These are phyloP conservation scores for Phialophora expanda DNA, from an alignment of 2,329 filamentous ascomycete genomes.

Conservation along the genomic window DNA sequence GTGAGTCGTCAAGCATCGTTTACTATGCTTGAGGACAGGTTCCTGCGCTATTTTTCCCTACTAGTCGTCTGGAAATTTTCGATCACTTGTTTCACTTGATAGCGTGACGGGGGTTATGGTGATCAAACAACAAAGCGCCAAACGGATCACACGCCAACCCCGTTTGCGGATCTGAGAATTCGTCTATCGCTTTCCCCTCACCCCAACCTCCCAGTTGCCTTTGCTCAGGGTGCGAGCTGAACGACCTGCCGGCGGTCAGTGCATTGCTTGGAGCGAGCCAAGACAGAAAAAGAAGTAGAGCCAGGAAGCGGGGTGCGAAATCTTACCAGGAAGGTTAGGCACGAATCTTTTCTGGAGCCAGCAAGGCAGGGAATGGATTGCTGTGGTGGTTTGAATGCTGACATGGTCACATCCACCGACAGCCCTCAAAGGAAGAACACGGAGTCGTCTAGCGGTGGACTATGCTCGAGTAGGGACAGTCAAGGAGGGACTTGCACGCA, in stretches of 20 bases:
- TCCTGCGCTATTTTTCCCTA: conserved; percentile 17
- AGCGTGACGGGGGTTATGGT: conserved; percentile 32
- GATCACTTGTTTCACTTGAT: conserved; percentile 31
- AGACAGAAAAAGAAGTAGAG: conserved; percentile 18
- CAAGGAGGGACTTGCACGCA: conserved; percentile 11
- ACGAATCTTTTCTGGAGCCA: conserved; percentile 18
- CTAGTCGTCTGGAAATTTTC: conserved; percentile 22
- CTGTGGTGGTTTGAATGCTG: conserved; percentile 29
- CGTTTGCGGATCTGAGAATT: conserved; percentile 14
- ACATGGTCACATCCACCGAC: conserved; percentile 34
- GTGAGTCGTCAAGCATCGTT: conserved; percentile 4
- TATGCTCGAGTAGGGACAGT: conserved; percentile 17
- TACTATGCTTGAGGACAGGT: conserved; percentile 12
- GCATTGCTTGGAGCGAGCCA: conserved; percentile 13
- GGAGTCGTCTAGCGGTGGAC: conserved; percentile 15
- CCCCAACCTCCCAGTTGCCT: conserved; percentile 28
- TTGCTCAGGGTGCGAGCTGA: conserved; percentile 11
- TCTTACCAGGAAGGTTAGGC: conserved; percentile 11
- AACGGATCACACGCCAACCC: conserved; percentile 30
- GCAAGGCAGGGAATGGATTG: conserved; percentile 15
- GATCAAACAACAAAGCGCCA: conserved; percentile 32
- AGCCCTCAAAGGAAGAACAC: conserved; percentile 24
- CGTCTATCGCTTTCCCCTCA: conserved; percentile 7
- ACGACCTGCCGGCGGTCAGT: conserved; percentile 2
- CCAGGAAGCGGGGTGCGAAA: conserved; percentile 11